Evolutionary conservation across 345 rosid species (phyloP).

Genomic region (Dipteronia dyeriana): DNA sequence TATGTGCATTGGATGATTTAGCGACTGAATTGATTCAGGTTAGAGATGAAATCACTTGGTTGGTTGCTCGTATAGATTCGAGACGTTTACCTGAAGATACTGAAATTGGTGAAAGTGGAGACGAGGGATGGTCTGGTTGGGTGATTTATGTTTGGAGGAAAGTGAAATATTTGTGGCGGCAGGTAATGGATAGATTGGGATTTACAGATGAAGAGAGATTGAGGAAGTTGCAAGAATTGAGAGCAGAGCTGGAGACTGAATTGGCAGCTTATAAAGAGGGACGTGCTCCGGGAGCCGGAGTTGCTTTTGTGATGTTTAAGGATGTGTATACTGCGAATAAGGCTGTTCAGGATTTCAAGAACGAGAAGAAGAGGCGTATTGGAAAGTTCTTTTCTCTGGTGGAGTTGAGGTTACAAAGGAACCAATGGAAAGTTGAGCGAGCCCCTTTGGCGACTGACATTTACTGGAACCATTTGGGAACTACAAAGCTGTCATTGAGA

Average conservation of each 20-base stretch:
- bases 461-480: constrained; percentile 95
- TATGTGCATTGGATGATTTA: constrained; percentile 91
- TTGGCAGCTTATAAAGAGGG: constrained; percentile 77
- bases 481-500: constrained; percentile 68
- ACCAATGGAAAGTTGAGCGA: constrained; percentile 97
- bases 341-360: constrained; percentile 82
- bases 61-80: constrained; percentile 82
- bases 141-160: constrained; percentile 38
- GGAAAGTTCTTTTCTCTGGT: constrained; percentile 87
- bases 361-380: constrained; percentile 71
- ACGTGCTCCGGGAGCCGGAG: constrained; percentile 82
- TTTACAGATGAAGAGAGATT: constrained; percentile 71
- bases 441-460: constrained; percentile 96
- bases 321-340: constrained; percentile 95
- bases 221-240: constrained; percentile 71
- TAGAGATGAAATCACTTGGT: constrained; percentile 90
- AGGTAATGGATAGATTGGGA: constrained; percentile 49
- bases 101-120: constrained; percentile 35
- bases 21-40: constrained; percentile 76
- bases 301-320: constrained; percentile 89
- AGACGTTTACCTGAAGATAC: constrained; percentile 53
- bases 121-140: constrained; percentile 31
- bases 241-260: constrained; percentile 73
- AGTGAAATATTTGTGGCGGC: constrained; percentile 44
- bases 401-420: constrained; percentile 87